Evolutionary conservation across 2,329 filamentous ascomycete genomes (phyloP), one percentile per base, ranked within the genome.

Genomic region (Pestalotiopsis sp.): DNA sequence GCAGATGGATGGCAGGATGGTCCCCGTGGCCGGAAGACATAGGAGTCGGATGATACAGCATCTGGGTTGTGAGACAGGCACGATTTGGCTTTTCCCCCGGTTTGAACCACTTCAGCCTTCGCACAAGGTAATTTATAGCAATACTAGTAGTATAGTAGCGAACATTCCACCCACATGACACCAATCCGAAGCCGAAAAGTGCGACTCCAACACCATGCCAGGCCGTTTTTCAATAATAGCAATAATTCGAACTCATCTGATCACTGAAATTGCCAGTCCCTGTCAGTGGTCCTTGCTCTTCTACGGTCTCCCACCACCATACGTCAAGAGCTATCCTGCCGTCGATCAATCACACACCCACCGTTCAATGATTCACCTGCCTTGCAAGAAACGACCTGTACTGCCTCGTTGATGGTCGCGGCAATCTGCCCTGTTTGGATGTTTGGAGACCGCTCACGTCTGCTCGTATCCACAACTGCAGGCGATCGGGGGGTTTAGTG

Each of bases 381-480:
- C 38, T 26, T 30, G 30, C 35, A 26, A 35, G 26, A 14, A 39
- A 35, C 30, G 26, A 61, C 58, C 22, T 39, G 35, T 38, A 14
- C 58, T 39, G 30, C 30, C 30, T 39, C 26, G 20, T 39, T 61
- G 58, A 61, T 61, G 35, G 26, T n/a, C 58, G 13, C 17, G 58
- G 58, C 26, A 39, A 61, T 20, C 35, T 61, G 58, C 58, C 58
- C 58, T 13, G 58, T 61, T 35, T 10, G 58, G 58, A 35, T 20
- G 30, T 35, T 35, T 35, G 22, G n/a, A 13, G 55, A 58, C 17
- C 55, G 11, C 44, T 52, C 55, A 24, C 55, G 55, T 58, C 24
- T 61, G 58, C 35, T 13, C n/a, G 58, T 35, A 61, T 20, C 58
- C 30, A 61, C 58, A 35, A 35, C 26, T 61, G 58, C 58, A 61